phyloP scores from a whole-genome alignment of 176 grass and related monocot genomes.

The Oryza officinalis region DNA sequence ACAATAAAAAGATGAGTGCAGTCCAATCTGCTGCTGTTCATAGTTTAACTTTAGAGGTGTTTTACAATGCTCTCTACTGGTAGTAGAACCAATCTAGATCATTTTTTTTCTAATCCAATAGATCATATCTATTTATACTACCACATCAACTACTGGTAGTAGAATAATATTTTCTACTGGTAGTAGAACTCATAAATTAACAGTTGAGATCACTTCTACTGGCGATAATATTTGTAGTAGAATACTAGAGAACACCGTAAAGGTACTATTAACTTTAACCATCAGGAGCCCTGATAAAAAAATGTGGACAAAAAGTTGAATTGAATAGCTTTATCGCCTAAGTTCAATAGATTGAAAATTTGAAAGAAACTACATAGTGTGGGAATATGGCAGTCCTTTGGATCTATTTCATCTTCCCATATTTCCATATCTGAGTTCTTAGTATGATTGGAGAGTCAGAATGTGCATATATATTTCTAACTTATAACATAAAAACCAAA shows the following conservation, averaged over 20 bases:
- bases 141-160: too few relatives aligned
- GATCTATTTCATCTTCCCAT: background rate
- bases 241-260: too few relatives aligned
- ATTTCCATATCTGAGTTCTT: slow-evolving; percentile 18
- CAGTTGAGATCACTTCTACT: too few relatives aligned
- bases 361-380: slow-evolving; percentile 15
- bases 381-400: background rate
- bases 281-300: slow-evolving; percentile 4
- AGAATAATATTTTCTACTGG: too few relatives aligned
- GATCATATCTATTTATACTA: too few relatives aligned
- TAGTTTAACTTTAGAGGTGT: background rate
- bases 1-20: slow-evolving; percentile 14
- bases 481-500: slow-evolving; percentile 16
- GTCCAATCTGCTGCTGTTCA: background rate
- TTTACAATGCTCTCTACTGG: too few relatives aligned
- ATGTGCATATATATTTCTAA: slow-evolving; percentile 13
- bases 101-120: too few relatives aligned
- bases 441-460: slow-evolving; percentile 1
- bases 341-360: background rate
- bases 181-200: too few relatives aligned
- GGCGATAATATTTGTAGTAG: too few relatives aligned
- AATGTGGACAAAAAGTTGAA: background rate
- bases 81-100: too few relatives aligned
- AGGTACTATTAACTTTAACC: background rate
- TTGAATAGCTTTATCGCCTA: slow-evolving; percentile 11